phyloP scores from a whole-genome alignment of 2,329 filamentous ascomycete genomes.

The Venturia nashicola region DNA sequence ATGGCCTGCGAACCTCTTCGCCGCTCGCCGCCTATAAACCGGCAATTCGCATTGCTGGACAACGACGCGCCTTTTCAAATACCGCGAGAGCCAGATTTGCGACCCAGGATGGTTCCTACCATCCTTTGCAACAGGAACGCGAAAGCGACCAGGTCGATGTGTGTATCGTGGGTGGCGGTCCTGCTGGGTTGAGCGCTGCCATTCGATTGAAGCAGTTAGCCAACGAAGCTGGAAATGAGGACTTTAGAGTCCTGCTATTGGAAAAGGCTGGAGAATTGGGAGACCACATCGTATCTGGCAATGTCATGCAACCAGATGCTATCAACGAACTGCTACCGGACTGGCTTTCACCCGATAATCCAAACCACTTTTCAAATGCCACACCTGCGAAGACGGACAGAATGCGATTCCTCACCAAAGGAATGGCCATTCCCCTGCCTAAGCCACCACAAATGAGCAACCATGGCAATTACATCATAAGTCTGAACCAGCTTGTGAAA shows the following conservation, averaged over 20 bases:
- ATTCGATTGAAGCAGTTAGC: constrained; percentile 93
- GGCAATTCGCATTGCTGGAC: constrained; percentile 24
- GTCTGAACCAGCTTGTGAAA: constrained; percentile 85
- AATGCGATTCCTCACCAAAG: constrained; percentile 91
- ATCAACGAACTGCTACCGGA: constrained; percentile 85
- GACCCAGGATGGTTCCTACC: constrained; percentile 25
- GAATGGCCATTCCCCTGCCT: constrained; percentile 63
- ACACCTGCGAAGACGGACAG: constrained; percentile 74
- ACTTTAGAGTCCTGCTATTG: constrained; percentile 82
- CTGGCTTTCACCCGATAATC: constrained; percentile 84
- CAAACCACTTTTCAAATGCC: constrained; percentile 72
- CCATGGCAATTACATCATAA: constrained; percentile 94
- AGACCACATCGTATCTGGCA: constrained; percentile 89
- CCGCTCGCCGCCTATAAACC: constrained; percentile 16
- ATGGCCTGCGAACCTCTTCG: neutral
- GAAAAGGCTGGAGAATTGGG: constrained; percentile 95
- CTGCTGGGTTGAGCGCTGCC: constrained; percentile 80
- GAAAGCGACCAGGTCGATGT: constrained; percentile 93
- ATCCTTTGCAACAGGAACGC: constrained; percentile 53
- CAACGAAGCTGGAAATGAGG: constrained; percentile 87
- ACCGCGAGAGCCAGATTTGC: constrained; percentile 10
- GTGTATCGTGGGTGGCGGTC: constrained; percentile 92
- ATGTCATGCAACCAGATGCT: constrained; percentile 81
- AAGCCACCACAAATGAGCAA: constrained; percentile 97
- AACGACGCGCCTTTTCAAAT: constrained; percentile 23